Base-by-base conservation (phyloP, 1,139 yeast species). In the Candida buenavistaensis region DNA sequence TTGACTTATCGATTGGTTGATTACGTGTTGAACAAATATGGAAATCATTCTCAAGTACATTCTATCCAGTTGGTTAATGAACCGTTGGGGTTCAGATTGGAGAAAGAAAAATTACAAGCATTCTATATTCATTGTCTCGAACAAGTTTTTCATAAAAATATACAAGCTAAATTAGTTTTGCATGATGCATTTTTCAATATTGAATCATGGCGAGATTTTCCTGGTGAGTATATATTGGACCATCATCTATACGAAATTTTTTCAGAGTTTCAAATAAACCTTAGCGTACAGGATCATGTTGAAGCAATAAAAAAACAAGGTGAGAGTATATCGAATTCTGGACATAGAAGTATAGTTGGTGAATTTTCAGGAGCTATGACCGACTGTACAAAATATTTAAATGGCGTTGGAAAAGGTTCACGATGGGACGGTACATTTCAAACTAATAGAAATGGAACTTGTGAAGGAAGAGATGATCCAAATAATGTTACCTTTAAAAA, bases 281-380 rank as follows among this genome's bases (percentile, higher is more conserved):
- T 50, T 14, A 27, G 40, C 14, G 34, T 47, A 2, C 44, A 41
- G 4, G 47, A 50, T 22, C 59, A 54, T 36, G 20, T 45, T 22
- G 27, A 34, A 7, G 45, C 41, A 27, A 46, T 54, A n/a, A 22
- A 28, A 37, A 13, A 14, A 12, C 39, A 46, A 35, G 57, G 59
- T 3, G 28, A 30, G 2, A 42, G 41, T 28, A 48, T 53, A 44
- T 27, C 26, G 13, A 35, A 31, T 14, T 47, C 52, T 12, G 41
- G 43, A 5, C 59, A 55, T 30, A 27, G 40, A 25, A 41, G 50
- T 28, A 42, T 56, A 1, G 59, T 54, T 17, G 61, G 62, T 1
- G 62, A 57, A 35, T 55, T 54, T 38, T 50, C 59, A 1, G 62
- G 57, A 2, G 61, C 62, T 1, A 23, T 55, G 2, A 54, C 57